Conservation (phyloP, 2,329 filamentous ascomycete genomes). For the Claviceps pusilla region DNA sequence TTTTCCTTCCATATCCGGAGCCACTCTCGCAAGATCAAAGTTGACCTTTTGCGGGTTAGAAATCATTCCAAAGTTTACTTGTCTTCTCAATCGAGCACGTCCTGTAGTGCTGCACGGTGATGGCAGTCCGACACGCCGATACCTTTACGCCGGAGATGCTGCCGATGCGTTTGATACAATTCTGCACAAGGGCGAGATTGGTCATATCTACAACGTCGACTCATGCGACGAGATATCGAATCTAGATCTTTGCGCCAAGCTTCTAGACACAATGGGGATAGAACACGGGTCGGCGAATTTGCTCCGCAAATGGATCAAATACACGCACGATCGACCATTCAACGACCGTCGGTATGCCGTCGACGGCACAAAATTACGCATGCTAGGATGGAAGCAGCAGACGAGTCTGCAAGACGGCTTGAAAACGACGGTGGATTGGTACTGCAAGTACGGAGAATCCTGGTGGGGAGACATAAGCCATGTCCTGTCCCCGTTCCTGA, state of each 20-base stretch:
- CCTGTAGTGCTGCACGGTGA: constrained; percentile 64
- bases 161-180: constrained; percentile 75
- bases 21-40: neutral
- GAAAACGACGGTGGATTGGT: constrained; percentile 53
- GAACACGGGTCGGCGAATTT: constrained; percentile 34
- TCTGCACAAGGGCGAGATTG: constrained; percentile 58
- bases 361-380: constrained; percentile 50
- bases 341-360: constrained; percentile 62
- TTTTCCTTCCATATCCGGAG: too few relatives aligned
- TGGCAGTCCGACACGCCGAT: constrained; percentile 58
- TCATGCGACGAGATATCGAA: constrained; percentile 68
- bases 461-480: constrained; percentile 63
- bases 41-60: constrained; percentile 31
- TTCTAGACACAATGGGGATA: constrained; percentile 49
- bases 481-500: constrained; percentile 53
- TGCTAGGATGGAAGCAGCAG: constrained; percentile 55
- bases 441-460: constrained; percentile 45
- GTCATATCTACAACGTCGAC: constrained; percentile 70
- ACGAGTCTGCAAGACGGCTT: constrained; percentile 50
- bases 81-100: constrained; percentile 49
- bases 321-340: constrained; percentile 64
- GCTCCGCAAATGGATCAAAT: constrained; percentile 51
- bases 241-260: constrained; percentile 47
- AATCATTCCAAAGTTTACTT: constrained; percentile 72
- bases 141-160: constrained; percentile 65